These are phyloP conservation scores for Colletotrichum abscissum DNA, from an alignment of 2,329 filamentous ascomycete genomes.

Conservation along the genomic window DNA sequence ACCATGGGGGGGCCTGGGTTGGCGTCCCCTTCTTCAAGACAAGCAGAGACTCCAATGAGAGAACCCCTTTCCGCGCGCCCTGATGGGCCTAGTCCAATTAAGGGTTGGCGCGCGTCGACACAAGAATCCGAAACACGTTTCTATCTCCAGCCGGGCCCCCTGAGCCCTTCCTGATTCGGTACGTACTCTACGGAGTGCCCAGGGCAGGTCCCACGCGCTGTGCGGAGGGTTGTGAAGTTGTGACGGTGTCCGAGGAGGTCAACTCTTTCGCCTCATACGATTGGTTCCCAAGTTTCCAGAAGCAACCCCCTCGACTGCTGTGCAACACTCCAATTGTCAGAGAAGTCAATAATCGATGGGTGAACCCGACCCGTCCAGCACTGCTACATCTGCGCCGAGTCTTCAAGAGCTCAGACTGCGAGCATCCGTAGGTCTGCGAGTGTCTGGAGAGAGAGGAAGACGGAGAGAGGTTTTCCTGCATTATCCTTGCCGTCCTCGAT, in stretches of 20 bases:
- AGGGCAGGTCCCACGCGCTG: neutral
- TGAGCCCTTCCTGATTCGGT: neutral
- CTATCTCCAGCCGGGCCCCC: conserved; percentile 14
- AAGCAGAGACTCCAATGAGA: neutral
- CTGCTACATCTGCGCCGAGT: neutral
- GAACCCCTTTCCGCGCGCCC: neutral
- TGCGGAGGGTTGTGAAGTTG: neutral
- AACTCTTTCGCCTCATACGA: neutral
- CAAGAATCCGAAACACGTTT: conserved; percentile 25
- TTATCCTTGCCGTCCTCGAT: neutral
- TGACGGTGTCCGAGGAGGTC: neutral
- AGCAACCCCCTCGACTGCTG: conserved; percentile 9
- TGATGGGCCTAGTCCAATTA: neutral
- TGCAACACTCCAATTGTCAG: conserved; percentile 32
- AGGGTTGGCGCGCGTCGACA: neutral
- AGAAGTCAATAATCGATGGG: conserved; percentile 24
- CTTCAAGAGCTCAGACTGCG: too few relatives aligned
- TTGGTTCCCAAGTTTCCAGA: neutral
- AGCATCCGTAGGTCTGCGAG: neutral
- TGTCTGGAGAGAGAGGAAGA: neutral
- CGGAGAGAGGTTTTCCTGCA: neutral
- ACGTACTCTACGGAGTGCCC: neutral
- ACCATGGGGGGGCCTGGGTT: neutral
- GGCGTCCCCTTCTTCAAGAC: neutral
- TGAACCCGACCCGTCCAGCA: conserved; percentile 9